Base-by-base conservation (phyloP, 1,284 basidiomycete species). In the Fistulina hepatica region DNA sequence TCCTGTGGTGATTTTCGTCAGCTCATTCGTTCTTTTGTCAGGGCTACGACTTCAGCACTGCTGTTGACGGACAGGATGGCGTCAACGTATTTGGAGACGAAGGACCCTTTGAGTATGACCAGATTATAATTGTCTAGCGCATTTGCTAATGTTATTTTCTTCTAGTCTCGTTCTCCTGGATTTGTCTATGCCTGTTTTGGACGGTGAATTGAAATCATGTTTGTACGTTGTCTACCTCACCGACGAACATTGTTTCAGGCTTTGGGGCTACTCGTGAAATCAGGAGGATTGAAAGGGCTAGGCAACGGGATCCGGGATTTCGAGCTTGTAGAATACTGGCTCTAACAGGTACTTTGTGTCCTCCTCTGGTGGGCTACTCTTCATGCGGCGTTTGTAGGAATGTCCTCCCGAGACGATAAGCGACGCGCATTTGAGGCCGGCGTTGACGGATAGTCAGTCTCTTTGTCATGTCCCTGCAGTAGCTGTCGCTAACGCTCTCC, bases 331-430 rank as follows among this genome's bases (percentile, higher is more conserved):
- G 85, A 47, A 92, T 97, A 39, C 69, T 97, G 40, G 92, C 92
- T 5, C 61, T 97, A 41, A 97, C 93, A n/a, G n/a, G n/a, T n/a
- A n/a, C n/a, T n/a, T n/a, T n/a, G n/a, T n/a, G n/a, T n/a, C n/a
- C n/a, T n/a, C n/a, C n/a, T n/a, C n/a, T n/a, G n/a, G n/a, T n/a
- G n/a, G n/a, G n/a, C n/a, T n/a, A n/a, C n/a, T n/a, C n/a, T n/a
- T n/a, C n/a, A n/a, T n/a, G n/a, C n/a, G n/a, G n/a, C n/a, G n/a
- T n/a, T n/a, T n/a, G n/a, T n/a, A 1, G 92, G 92, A 8, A 81
- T 91, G 69, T 93, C 91, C 6, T 88, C 90, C 8, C 61, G 85
- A 3, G 92, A 95, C 54, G 91, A 97, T 56, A 93, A 94, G 59
- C 72, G 88, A 16, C 71, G 77, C 49, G 93, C 92, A 2, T 94